A percentile compares a stretch with the other conserved stretches of the same genome.
These are phyloP conservation scores for Gynochthodes officinalis DNA, from an alignment of 257 asterid species.

Conservation along the genomic window DNA sequence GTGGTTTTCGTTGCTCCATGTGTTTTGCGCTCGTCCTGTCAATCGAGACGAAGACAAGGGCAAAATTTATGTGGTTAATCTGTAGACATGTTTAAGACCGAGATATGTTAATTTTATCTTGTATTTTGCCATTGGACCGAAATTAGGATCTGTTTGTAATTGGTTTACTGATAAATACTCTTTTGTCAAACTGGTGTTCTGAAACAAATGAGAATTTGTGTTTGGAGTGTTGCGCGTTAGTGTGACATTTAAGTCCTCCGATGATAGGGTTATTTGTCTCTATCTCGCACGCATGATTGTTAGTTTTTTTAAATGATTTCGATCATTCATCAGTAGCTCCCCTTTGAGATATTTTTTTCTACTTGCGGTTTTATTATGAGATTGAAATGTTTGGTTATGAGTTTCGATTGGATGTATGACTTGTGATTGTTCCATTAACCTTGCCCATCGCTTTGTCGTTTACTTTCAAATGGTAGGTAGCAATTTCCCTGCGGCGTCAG, in stretches of 20 bases:
- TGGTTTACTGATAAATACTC: slow-evolving; percentile 6
- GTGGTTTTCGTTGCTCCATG: slow-evolving; percentile 35
- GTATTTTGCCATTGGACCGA: slow-evolving; percentile 21
- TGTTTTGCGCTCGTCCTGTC: slow-evolving; percentile 56
- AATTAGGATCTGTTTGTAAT: slow-evolving; percentile 20
- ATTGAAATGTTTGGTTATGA: slow-evolving; percentile 10
- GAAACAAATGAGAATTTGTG: slow-evolving; percentile 11
- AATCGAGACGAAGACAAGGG: slow-evolving; percentile 63
- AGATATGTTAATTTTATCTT: slow-evolving; percentile 24
- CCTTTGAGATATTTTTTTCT: neutral
- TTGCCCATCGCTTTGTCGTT: neutral
- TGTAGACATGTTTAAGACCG: slow-evolving; percentile 33
- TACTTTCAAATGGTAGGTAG: neutral
- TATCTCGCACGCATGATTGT: slow-evolving; percentile 10
- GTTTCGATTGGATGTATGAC: neutral
- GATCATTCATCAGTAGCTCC: slow-evolving; percentile 2
- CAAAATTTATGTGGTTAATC: slow-evolving; percentile 29
- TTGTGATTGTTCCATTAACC: neutral
- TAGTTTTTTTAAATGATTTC: neutral
- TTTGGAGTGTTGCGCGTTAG: slow-evolving; percentile 15
- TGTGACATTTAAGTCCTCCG: neutral
- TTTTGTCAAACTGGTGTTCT: slow-evolving; percentile 14
- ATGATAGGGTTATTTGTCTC: slow-evolving; percentile 7
- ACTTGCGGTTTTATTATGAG: slow-evolving; percentile 9
- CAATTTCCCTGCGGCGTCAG: neutral